Base-by-base conservation (phyloP, 129 eudicot species). In the Chrysanthemum makinoi region DNA sequence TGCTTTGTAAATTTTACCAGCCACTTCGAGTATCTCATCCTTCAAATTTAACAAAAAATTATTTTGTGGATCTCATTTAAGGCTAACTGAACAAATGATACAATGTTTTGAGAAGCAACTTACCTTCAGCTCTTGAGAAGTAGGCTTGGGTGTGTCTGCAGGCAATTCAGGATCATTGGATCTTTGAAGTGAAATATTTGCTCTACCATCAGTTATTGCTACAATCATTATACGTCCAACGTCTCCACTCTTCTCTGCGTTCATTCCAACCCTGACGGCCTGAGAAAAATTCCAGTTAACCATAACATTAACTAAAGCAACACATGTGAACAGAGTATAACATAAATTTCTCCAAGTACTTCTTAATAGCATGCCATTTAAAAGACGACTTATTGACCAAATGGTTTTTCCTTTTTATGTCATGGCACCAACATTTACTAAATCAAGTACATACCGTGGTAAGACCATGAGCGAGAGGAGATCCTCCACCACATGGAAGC, bases 401-500 rank as follows among this genome's bases (percentile, higher is more conserved):
- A 19, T 59, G 3, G 14, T 11, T 43, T 18, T 26, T 67, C 16
- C 14, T 56, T 58, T 9, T 56, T 19, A 71, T 55, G 52, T 39
- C 44, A 60, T 44, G 46, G 58, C 24, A 24, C 24, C 17, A 26
- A 12, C 59, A 33, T 33, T 56, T 17, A 30, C 35, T 39, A 72
- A 46, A 75, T 11, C 43, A 62, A 43, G 49, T 72, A 55, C 81
- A 20, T 82, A 94, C 99, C 85, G 97, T 94, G 20, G 97, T 83
- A 69, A 94, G 99, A 46, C 99, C 99, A 84, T 94, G 99, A 85
- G 99, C 99, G 28, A 94, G 87, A 49, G 99, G 99, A 71, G 99
- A 94, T 64, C 99, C 99, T 39, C 99, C 99, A 44, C 99, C 99
- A 76, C 99, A 94, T 62, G 99, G 99, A 77, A 94, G 99, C 84